phyloP scores from a whole-genome alignment of 352 stramenopile genomes.

The Phytophthora colocasiae region DNA sequence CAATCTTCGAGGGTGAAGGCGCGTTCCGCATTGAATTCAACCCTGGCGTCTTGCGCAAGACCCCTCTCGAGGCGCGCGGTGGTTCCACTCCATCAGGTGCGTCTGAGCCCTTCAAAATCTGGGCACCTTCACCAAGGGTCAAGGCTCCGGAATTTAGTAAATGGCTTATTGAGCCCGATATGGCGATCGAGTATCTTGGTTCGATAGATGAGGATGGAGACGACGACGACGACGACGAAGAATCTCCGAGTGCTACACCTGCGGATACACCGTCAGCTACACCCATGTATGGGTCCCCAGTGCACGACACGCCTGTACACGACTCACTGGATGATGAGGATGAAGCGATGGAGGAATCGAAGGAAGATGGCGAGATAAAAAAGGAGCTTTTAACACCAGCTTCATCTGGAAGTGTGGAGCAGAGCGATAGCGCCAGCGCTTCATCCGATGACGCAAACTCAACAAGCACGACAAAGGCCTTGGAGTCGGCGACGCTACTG shows the following conservation, averaged over 20 bases:
- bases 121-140: conserved; percentile 81
- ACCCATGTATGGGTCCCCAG: conserved; percentile 72
- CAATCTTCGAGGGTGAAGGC: conserved; percentile 83
- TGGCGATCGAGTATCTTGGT: conserved; percentile 83
- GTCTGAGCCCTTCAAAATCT: conserved; percentile 74
- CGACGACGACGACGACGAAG: conserved; percentile 77
- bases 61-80: conserved; percentile 61
- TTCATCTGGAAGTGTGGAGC: conserved; percentile 46
- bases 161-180: conserved; percentile 81
- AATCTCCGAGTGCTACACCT: conserved; percentile 70
- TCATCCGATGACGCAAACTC: conserved; percentile 51
- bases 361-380: conserved; percentile 44
- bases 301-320: conserved; percentile 51
- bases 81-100: conserved; percentile 48
- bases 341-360: conserved; percentile 46
- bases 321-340: conserved; percentile 51
- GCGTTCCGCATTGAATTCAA: conserved; percentile 89
- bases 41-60: conserved; percentile 80
- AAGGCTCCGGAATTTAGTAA: conserved; percentile 77
- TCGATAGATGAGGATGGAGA: conserved; percentile 80
- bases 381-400: conserved; percentile 44
- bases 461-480: conserved; percentile 23
- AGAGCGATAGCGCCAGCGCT: conserved; percentile 56
- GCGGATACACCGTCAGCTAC: conserved; percentile 74
- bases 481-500: conserved; percentile 52